Evolutionary conservation across 2,329 filamentous ascomycete genomes (phyloP).

Genomic region (Colletotrichum spaethianum): DNA sequence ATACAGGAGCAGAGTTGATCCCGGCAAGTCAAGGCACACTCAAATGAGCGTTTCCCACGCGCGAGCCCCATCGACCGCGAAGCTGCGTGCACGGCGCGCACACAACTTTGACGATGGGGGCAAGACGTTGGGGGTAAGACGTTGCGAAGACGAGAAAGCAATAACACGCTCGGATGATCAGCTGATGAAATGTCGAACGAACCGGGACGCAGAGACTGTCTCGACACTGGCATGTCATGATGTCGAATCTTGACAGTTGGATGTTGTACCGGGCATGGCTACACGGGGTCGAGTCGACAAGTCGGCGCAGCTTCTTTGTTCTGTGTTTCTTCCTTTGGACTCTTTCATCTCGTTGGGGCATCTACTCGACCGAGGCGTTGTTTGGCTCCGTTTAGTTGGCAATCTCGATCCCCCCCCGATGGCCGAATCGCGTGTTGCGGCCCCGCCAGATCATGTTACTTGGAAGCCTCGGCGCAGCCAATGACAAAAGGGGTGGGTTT

Average conservation of each 20-base stretch:
- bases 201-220: constrained; percentile 17
- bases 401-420: constrained; percentile 30
- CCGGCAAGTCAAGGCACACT: constrained; percentile 12
- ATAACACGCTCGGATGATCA: constrained; percentile 23
- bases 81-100: constrained; percentile 2
- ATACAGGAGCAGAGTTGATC: constrained; percentile 21
- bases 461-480: constrained; percentile 15
- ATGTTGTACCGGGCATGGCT: not conserved
- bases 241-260: constrained; percentile 7
- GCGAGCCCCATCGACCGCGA: constrained; percentile 15
- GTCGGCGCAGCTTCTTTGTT: not conserved
- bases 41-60: constrained; percentile 20
- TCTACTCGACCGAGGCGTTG: not conserved
- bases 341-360: not conserved
- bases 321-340: constrained; percentile 4
- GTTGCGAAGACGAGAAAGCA: constrained; percentile 13
- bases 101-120: constrained; percentile 1
- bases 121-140: constrained; percentile 20
- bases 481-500: constrained; percentile 15
- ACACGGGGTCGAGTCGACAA: not conserved
- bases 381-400: not conserved
- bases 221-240: constrained; percentile 17
- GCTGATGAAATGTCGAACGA: constrained; percentile 32
- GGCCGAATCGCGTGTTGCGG: constrained; percentile 15
- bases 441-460: constrained; percentile 18